phyloP scores from a whole-genome alignment of 176 grass and related monocot species.

The Elaeis guineensis region DNA sequence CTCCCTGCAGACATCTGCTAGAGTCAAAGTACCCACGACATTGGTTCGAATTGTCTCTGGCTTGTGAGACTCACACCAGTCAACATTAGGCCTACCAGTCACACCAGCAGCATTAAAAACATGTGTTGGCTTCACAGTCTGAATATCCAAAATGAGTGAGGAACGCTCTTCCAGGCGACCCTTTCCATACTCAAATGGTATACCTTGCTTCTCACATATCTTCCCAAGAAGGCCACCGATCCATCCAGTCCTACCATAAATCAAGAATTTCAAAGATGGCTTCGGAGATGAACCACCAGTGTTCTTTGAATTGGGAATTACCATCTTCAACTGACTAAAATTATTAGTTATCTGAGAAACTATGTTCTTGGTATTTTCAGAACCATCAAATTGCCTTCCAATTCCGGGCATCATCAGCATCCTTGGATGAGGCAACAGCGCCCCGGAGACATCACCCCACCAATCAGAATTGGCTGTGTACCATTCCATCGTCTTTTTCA shows the following conservation, averaged over 20 bases:
- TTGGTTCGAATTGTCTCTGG: slow-evolving; percentile 65
- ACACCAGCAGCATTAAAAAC: slow-evolving; percentile 81
- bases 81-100: slow-evolving; percentile 79
- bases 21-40: slow-evolving; percentile 62
- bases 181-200: slow-evolving; percentile 64
- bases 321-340: slow-evolving; percentile 32
- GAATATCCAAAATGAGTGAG: slow-evolving; percentile 46
- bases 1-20: slow-evolving; percentile 60
- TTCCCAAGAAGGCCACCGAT: slow-evolving; percentile 77
- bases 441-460: slow-evolving; percentile 86
- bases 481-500: slow-evolving; percentile 86
- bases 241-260: slow-evolving; percentile 79
- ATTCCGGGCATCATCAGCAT: slow-evolving; percentile 72
- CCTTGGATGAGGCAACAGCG: slow-evolving; percentile 72
- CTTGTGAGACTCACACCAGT: slow-evolving; percentile 82
- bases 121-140: slow-evolving; percentile 71
- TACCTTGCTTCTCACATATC: slow-evolving; percentile 76
- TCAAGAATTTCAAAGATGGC: slow-evolving; percentile 48
- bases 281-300: slow-evolving; percentile 10
- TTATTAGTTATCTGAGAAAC: slow-evolving; percentile 34
- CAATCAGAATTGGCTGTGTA: slow-evolving; percentile 64
- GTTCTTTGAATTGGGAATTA: slow-evolving; percentile 30
- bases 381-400: slow-evolving; percentile 24
- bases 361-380: slow-evolving; percentile 59
- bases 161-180: slow-evolving; percentile 56